These are phyloP conservation scores for Mycena citricolor DNA, from an alignment of 1,284 basidiomycete genomes.

Conservation along the genomic window DNA sequence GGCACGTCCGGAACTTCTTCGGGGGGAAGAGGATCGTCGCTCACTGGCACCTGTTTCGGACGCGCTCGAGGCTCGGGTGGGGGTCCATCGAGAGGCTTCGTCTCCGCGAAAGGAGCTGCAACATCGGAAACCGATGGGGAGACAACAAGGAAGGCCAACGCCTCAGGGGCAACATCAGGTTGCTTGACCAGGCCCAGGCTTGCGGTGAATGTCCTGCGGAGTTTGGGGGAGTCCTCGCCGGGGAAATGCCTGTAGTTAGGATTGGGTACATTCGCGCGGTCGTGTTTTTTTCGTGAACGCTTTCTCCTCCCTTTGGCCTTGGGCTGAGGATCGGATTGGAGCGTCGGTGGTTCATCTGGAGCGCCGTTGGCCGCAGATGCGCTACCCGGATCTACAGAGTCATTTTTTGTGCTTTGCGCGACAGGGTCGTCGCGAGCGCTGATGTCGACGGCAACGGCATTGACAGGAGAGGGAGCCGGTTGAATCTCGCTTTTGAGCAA, in stretches of 20 bases:
- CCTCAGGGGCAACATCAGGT: slow-evolving; percentile 8
- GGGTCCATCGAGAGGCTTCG: background rate
- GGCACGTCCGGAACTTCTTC: slow-evolving; percentile 18
- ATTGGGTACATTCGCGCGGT: slow-evolving; percentile 6
- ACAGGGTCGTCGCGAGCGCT: slow-evolving; percentile 19
- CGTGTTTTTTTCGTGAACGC: slow-evolving; percentile 15
- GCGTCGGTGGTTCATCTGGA: too few species aligned
- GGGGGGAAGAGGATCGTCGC: slow-evolving; percentile 20
- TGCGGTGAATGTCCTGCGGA: slow-evolving; percentile 28
- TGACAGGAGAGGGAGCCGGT: slow-evolving; percentile 23
- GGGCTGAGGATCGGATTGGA: too few species aligned
- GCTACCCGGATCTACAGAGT: too few species aligned
- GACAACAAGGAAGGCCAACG: slow-evolving; percentile 11
- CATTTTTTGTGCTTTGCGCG: too few species aligned
- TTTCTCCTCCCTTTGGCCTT: background rate
- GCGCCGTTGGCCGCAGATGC: too few species aligned
- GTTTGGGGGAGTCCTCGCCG: slow-evolving; percentile 25
- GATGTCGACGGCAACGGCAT: slow-evolving; percentile 34
- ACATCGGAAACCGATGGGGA: slow-evolving; percentile 13
- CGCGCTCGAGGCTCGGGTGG: slow-evolving; percentile 15
- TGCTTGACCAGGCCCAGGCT: slow-evolving; percentile 4
- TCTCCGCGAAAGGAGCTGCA: slow-evolving; percentile 6
- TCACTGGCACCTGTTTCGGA: slow-evolving; percentile 17
- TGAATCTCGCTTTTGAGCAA: slow-evolving; percentile 37
- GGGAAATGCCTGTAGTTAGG: slow-evolving; percentile 36